Evolutionary conservation across 2,329 filamentous ascomycete genomes (phyloP), one percentile per base, ranked within the genome.

Genomic region (Epichloe amarillans): DNA sequence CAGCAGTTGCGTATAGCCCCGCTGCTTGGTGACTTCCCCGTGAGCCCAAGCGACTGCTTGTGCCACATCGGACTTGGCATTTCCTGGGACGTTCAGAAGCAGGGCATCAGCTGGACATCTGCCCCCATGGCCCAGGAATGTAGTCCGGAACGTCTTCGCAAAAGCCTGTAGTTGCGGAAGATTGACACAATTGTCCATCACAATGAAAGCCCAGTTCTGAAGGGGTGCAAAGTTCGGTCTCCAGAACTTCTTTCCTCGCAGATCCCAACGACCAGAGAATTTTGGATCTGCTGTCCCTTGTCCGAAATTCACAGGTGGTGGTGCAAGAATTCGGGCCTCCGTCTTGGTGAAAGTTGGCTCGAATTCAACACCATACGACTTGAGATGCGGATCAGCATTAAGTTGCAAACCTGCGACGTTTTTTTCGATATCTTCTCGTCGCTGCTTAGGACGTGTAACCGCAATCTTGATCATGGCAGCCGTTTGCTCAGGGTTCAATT

Each of bases 391-490:
- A 56, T 98, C 93, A 10, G 80, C 70, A 0, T 91, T 73, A 56
- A 84, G 76, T 0, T 69, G 62, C 8, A 95, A 77, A 15, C 85
- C 85, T 3, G 76, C 64, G 46, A 81, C 69, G 39, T 63, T 62
- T 6, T 62, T 6, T 50, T 66, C 57, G 57, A 97, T 89, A 19
- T 85, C 79, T 0, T 64, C 58, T 56, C 80, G 77, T n/a, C 93
- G 86, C 33, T 81, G 64, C 0, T 65, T 63, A 0, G 93, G 93
- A 1, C 83, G 77, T 5, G 85, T 88, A 4, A 95, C 91, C 0
- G 91, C 90, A 60, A 91, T 88, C 65, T 86, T 91, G 71, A 98
- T 96, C 93, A 98, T 98, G 5, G 76, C 69, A 0, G 83, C 71
- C 0, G 91, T 96, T 69, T 95, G 74, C 0, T 68, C 63, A 0